These are phyloP conservation scores for Colletotrichum gigasporum DNA, from an alignment of 2,329 filamentous ascomycete genomes.

Conservation along the genomic window DNA sequence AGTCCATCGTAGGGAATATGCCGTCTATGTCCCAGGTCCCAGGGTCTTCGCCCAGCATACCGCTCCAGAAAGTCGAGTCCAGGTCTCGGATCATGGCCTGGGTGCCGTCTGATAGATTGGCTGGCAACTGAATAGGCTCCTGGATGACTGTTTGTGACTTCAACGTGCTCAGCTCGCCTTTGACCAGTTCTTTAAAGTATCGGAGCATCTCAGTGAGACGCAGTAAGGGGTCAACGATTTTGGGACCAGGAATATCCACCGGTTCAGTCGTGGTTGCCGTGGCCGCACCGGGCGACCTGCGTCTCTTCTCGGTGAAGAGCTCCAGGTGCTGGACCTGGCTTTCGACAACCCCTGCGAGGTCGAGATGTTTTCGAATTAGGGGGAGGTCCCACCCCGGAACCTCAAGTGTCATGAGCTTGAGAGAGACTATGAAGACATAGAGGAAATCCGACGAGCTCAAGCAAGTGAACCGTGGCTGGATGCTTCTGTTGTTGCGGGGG, in stretches of 20 bases:
- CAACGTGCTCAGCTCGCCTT: conserved; percentile 23
- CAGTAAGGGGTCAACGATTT: conserved; percentile 27
- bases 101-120: conserved; percentile 33
- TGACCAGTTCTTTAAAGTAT: conserved; percentile 31
- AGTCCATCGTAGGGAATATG: conserved; percentile 27
- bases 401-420: conserved; percentile 57
- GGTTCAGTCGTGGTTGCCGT: not conserved
- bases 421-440: conserved; percentile 54
- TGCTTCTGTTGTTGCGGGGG: conserved; percentile 32
- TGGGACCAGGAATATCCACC: conserved; percentile 8
- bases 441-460: conserved; percentile 57
- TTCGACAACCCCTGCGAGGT: conserved; percentile 41
- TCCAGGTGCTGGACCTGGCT: conserved; percentile 42
- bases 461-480: conserved; percentile 51
- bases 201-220: conserved; percentile 33
- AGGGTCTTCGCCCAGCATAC: conserved; percentile 18
- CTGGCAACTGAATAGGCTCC: conserved; percentile 15
- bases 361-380: conserved; percentile 47
- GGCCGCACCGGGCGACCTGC: conserved; percentile 4
- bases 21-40: conserved; percentile 11
- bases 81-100: conserved; percentile 39
- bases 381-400: conserved; percentile 57
- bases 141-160: conserved; percentile 5
- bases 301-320: conserved; percentile 36
- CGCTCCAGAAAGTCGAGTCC: conserved; percentile 35